phyloP scores from a whole-genome alignment of 2,329 filamentous ascomycete genomes.

The Ascochyta koolunga region DNA sequence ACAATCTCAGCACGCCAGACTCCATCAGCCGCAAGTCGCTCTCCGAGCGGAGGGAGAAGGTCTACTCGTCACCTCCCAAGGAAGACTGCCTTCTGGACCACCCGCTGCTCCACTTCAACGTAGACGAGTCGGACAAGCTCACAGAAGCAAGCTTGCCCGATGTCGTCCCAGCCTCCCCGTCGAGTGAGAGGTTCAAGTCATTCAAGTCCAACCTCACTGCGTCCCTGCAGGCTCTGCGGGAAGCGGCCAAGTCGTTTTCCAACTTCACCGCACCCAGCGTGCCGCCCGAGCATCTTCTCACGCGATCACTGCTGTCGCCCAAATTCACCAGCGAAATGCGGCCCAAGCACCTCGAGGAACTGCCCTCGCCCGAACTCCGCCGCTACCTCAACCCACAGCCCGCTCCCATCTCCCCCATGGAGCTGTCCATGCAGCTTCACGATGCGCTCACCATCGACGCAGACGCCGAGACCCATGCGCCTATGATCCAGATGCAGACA shows the following conservation, averaged over 20 bases:
- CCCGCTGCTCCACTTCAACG: slow-evolving; percentile 57
- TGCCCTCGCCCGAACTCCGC: slow-evolving; percentile 62
- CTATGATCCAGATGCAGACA: slow-evolving; percentile 68
- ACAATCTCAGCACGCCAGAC: slow-evolving; percentile 43
- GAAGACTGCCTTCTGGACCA: slow-evolving; percentile 64
- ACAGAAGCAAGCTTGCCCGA: slow-evolving; percentile 40
- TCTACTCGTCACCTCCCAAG: slow-evolving; percentile 54
- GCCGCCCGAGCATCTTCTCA: slow-evolving; percentile 65
- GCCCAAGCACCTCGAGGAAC: slow-evolving; percentile 59
- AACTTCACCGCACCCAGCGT: slow-evolving; percentile 60
- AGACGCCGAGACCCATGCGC: slow-evolving; percentile 50
- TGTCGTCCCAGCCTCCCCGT: slow-evolving; percentile 26
- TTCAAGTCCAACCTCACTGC: slow-evolving; percentile 70
- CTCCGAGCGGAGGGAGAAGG: slow-evolving; percentile 52
- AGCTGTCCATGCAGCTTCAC: slow-evolving; percentile 49
- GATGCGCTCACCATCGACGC: slow-evolving; percentile 44
- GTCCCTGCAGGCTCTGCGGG: slow-evolving; percentile 66
- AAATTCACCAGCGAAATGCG: slow-evolving; percentile 66
- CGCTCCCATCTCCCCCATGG: slow-evolving; percentile 44
- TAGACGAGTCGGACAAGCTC: slow-evolving; percentile 41
- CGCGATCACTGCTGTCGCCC: slow-evolving; percentile 64
- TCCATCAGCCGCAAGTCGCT: slow-evolving; percentile 36
- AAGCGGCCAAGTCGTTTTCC: slow-evolving; percentile 65
- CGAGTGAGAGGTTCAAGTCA: slow-evolving; percentile 51
- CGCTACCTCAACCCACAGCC: slow-evolving; percentile 66